These are phyloP conservation scores for Excoecaria cochinchinensis DNA, from an alignment of 345 rosid species.

Conservation along the genomic window DNA sequence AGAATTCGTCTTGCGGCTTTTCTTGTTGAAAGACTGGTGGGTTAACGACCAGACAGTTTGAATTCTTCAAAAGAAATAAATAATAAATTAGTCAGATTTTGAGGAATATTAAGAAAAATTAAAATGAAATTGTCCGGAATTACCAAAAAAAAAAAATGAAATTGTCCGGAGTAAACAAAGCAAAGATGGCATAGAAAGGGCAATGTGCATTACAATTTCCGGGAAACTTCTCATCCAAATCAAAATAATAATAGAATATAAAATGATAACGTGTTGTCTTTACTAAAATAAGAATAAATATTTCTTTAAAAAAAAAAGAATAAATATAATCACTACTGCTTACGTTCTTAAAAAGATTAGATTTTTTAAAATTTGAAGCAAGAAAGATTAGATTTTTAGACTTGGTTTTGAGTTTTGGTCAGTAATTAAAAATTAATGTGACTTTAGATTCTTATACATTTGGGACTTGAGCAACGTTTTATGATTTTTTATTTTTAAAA, in stretches of 20 bases:
- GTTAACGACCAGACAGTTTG: slow-evolving; percentile 18
- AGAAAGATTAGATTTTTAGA: too few relatives aligned
- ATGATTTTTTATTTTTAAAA: too few relatives aligned
- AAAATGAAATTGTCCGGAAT: neutral
- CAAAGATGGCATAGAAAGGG: neutral
- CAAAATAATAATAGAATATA: neutral
- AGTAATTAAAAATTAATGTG: too few relatives aligned
- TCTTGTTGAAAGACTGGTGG: neutral
- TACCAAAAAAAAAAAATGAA: neutral
- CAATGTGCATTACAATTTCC: slow-evolving; percentile 16
- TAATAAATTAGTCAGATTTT: neutral
- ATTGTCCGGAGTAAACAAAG: slow-evolving; percentile 12
- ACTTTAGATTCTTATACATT: too few relatives aligned
- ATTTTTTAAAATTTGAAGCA: too few relatives aligned
- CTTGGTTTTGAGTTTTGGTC: too few relatives aligned
- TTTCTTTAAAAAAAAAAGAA: too few relatives aligned
- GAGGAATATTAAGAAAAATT: neutral
- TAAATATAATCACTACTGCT: too few relatives aligned
- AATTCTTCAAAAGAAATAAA: neutral
- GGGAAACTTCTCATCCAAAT: slow-evolving; percentile 15
- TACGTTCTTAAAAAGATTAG: too few relatives aligned
- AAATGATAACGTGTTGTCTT: neutral
- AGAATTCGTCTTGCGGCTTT: neutral
- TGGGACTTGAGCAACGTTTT: too few relatives aligned
- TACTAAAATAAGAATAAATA: neutral